Evolutionary conservation across 2,329 filamentous ascomycete species (phyloP).

Genomic region (Nemania bipapillata): DNA sequence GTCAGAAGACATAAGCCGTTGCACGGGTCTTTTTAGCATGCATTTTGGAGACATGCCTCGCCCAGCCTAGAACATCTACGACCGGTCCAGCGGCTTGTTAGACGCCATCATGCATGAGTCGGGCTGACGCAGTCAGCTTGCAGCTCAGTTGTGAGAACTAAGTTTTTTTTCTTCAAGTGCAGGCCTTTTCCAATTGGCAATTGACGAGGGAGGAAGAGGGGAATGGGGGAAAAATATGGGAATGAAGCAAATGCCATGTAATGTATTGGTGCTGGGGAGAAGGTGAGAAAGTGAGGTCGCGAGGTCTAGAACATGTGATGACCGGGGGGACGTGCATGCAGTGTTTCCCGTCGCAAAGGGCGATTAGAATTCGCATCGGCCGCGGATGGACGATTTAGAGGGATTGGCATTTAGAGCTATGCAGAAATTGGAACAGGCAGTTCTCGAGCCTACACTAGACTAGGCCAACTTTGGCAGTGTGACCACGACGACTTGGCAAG

Average conservation of each 20-base stretch:
- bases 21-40: constrained; percentile 2
- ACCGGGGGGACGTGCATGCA: constrained; percentile 4
- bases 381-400: constrained; percentile 29
- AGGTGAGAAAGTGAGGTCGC: no score
- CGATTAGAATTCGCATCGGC: constrained; percentile 29
- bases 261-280: background rate
- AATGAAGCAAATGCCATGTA: constrained; percentile 44
- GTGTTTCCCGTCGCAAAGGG: constrained; percentile 1
- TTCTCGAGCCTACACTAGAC: constrained; percentile 9
- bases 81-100: constrained; percentile 11
- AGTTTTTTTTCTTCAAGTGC: background rate
- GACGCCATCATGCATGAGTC: constrained; percentile 8
- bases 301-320: constrained; percentile 31
- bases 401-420: constrained; percentile 36
- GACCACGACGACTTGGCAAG: background rate
- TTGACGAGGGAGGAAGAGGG: constrained; percentile 40
- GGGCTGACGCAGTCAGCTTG: constrained; percentile 23
- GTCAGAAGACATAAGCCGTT: background rate
- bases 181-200: constrained; percentile 37
- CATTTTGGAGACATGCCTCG: background rate
- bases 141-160: background rate
- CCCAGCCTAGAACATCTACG: constrained; percentile 14
- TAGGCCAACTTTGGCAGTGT: background rate
- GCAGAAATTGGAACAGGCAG: constrained; percentile 25
- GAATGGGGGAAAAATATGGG: constrained; percentile 40